These are phyloP conservation scores for Globisporangium acanthophoron DNA, from an alignment of 352 stramenopile species.

Conservation along the genomic window DNA sequence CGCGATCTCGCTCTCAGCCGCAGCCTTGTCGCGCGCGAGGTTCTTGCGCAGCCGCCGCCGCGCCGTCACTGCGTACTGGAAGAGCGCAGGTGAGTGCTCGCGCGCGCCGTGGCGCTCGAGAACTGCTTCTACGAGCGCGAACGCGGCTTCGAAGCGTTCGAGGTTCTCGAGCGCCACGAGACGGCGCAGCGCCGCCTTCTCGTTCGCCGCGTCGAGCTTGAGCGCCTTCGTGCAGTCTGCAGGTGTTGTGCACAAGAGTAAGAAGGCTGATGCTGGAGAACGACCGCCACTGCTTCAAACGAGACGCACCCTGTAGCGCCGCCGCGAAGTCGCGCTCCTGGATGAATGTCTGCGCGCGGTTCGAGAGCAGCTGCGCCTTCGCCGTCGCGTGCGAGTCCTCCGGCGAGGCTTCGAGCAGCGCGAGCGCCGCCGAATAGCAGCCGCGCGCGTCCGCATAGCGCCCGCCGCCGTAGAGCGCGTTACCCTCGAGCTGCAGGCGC, in stretches of 20 bases:
- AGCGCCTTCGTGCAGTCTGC: conserved; percentile 53
- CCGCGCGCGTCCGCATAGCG: conserved; percentile 50
- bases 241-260: too few relatives aligned
- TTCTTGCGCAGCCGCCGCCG: conserved; percentile 50
- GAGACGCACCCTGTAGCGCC: conserved; percentile 39
- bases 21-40: conserved; percentile 40
- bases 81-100: conserved; percentile 20
- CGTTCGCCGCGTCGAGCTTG: conserved; percentile 43
- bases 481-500: conserved; percentile 37
- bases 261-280: too few relatives aligned
- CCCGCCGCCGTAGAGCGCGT: conserved; percentile 43
- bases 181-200: conserved; percentile 59
- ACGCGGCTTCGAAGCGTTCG: conserved; percentile 66
- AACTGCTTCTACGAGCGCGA: conserved; percentile 37
- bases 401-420: conserved; percentile 13
- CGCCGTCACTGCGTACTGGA: conserved; percentile 51
- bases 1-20: conserved; percentile 38
- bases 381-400: neutral
- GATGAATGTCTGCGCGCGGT: conserved; percentile 62
- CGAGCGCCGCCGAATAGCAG: conserved; percentile 44
- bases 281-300: too few relatives aligned
- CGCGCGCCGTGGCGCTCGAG: conserved; percentile 20
- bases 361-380: conserved; percentile 38
- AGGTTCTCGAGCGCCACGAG: conserved; percentile 70
- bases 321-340: conserved; percentile 69